A percentile compares a stretch with the other conserved stretches of the same genome.
phyloP scores from a whole-genome alignment of 306 rosid genomes.

The Cucumis melo region DNA sequence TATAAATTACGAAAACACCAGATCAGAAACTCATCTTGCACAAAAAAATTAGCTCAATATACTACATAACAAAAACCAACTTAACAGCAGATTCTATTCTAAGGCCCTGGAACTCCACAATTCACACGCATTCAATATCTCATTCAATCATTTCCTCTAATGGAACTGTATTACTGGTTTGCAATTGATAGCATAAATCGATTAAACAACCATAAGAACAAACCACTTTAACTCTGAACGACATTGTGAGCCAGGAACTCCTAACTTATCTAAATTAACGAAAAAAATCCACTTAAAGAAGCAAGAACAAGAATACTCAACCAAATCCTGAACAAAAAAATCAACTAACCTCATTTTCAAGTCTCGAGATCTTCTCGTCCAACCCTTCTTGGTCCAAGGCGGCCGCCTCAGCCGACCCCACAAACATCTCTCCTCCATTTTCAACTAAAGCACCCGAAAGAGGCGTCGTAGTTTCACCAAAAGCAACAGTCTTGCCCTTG shows the following conservation, averaged over 20 bases:
- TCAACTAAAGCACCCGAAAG: constrained; percentile 24
- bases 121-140: neutral
- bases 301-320: neutral
- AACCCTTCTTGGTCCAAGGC: constrained; percentile 30
- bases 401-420: constrained; percentile 27
- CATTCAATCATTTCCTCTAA: neutral
- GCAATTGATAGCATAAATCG: neutral
- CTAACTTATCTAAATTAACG: neutral
- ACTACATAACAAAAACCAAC: neutral
- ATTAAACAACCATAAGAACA: neutral
- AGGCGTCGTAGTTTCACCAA: constrained; percentile 25
- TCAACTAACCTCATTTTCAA: constrained; percentile 71
- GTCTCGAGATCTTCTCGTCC: constrained; percentile 34
- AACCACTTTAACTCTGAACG: neutral
- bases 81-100: neutral
- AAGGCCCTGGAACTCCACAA: neutral
- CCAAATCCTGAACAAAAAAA: neutral
- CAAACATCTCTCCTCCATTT: constrained; percentile 38
- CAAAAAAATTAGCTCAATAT: neutral
- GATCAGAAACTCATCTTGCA: neutral
- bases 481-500: constrained; percentile 41
- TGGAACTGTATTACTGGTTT: neutral
- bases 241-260: neutral
- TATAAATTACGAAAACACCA: neutral
- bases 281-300: neutral